Base-by-base conservation (phyloP, 1,139 yeast species). In the Pichia sp. region DNA sequence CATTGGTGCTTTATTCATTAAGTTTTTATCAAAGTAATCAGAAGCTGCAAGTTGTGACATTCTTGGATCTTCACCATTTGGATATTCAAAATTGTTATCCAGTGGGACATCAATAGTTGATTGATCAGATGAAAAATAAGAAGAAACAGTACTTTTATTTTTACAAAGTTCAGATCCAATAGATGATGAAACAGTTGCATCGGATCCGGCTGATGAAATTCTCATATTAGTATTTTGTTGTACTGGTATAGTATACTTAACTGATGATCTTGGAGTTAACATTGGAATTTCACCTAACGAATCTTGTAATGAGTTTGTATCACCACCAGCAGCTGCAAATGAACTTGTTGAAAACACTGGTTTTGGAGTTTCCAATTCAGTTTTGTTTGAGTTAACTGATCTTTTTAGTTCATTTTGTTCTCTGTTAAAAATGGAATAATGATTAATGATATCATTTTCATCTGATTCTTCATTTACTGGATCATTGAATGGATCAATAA, bases 291-390 rank as follows among this genome's bases (percentile, higher is more conserved):
- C 41, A 13, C 42, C 56, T 16, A 56, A 38, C 50, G 48, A 46
- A 43, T 50, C 35, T 6, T 56, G 60, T 9, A 56, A 50, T 13
- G 42, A 37, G 21, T 33, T 31, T 15, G 41, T 15, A 18, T 45
- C 48, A 26, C 37, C 37, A 42, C 76, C 76, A 1, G 82, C 81
- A 41, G 75, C 80, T 2, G 79, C 80, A 57, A 70, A 78, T 0
- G 82, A 75, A 38, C 74, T 72, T 1, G 80, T 78, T 1, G 81
- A 72, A 50, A 78, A 78, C 16, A 79, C 75, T 16, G 85, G 85
- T 48, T 75, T 74, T 8, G 84, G 84, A 2, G 79, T 78, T 28
- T 76, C 79, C 35, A 78, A 59, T 15, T 39, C 46, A 34, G 77
- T 70, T 40, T 80, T 60, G 31, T 59, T 52, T 10, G 65, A 59